A percentile compares a stretch with the other conserved stretches of the same genome.
Conservation (phyloP, 441 rosid species). For the Erysimum pusillum region DNA sequence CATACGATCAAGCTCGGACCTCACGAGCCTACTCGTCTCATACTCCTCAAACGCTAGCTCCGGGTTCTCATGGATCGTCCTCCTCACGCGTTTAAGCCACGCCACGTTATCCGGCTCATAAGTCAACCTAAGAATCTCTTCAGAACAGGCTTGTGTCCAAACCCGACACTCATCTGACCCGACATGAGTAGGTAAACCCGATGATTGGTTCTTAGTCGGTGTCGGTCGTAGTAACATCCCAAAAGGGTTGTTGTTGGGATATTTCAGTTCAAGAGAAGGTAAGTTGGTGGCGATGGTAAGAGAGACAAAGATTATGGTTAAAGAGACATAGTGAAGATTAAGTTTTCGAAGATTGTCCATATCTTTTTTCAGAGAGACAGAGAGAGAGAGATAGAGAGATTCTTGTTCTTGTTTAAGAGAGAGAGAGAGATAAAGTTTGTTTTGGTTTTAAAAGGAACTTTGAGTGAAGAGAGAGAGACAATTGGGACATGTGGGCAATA, state of each 20-base stretch:
- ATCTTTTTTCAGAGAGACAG: not conserved
- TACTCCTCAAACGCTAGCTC: slow-evolving; percentile 86
- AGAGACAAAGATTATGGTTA: slow-evolving; percentile 20
- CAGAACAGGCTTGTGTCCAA: slow-evolving; percentile 63
- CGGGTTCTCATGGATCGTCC: slow-evolving; percentile 87
- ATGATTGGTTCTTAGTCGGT: slow-evolving; percentile 48
- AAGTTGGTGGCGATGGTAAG: slow-evolving; percentile 27
- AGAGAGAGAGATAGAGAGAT: slow-evolving; percentile 15
- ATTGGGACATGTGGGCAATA: slow-evolving; percentile 19
- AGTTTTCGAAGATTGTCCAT: slow-evolving; percentile 40
- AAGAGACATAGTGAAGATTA: slow-evolving; percentile 30
- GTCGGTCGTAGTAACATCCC: slow-evolving; percentile 14
- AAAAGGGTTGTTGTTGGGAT: slow-evolving; percentile 20
- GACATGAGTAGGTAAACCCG: slow-evolving; percentile 8
- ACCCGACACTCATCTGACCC: slow-evolving; percentile 46
- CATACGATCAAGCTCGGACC: slow-evolving; percentile 71
- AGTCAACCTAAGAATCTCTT: slow-evolving; percentile 55
- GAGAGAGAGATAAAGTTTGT: slow-evolving; percentile 6
- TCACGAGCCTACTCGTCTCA: slow-evolving; percentile 73
- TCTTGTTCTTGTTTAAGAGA: slow-evolving; percentile 1
- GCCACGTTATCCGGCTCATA: slow-evolving; percentile 54
- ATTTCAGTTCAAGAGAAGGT: slow-evolving; percentile 36
- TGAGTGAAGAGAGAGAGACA: slow-evolving; percentile 6
- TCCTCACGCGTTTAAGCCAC: slow-evolving; percentile 73
- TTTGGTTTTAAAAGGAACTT: not conserved